Conservation (phyloP, 345 rosid genomes). For the Hirschfeldia incana region DNA sequence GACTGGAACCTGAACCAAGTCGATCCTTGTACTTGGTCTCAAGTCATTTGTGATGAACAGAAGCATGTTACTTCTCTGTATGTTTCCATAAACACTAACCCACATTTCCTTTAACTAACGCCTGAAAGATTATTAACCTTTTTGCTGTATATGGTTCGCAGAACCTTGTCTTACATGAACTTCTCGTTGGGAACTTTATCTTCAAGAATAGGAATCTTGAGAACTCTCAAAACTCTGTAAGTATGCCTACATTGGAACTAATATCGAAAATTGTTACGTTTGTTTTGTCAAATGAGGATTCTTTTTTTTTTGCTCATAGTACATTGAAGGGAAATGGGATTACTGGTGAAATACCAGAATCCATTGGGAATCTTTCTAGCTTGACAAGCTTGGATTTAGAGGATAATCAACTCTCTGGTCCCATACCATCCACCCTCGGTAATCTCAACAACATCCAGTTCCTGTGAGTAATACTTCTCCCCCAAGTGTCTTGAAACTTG, state of each 20-base stretch:
- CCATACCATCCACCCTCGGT: constrained; percentile 79
- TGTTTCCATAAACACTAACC: constrained; percentile 27
- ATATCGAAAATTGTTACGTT: neutral
- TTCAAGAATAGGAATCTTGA: constrained; percentile 68
- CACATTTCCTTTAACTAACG: neutral
- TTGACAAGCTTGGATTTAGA: constrained; percentile 87
- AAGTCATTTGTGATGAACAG: constrained; percentile 56
- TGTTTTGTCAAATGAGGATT: neutral
- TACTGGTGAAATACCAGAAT: constrained; percentile 76
- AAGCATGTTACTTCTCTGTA: constrained; percentile 68
- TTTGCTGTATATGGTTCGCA: constrained; percentile 38
- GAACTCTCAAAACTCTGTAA: constrained; percentile 69
- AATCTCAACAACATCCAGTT: constrained; percentile 78
- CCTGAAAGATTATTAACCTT: neutral
- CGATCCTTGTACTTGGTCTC: constrained; percentile 95
- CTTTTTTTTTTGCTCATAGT: constrained; percentile 45
- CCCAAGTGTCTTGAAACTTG: constrained; percentile 36
- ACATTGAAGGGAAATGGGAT: constrained; percentile 88
- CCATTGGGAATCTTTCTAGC: constrained; percentile 75
- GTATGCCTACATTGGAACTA: constrained; percentile 22
- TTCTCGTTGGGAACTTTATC: constrained; percentile 77
- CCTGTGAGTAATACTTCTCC: constrained; percentile 43
- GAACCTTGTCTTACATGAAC: constrained; percentile 78
- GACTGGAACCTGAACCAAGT: constrained; percentile 89
- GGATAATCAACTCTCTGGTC: constrained; percentile 73